These are phyloP conservation scores for Teratosphaeria nubilosa DNA, from an alignment of 2,329 filamentous ascomycete species.

Conservation along the genomic window DNA sequence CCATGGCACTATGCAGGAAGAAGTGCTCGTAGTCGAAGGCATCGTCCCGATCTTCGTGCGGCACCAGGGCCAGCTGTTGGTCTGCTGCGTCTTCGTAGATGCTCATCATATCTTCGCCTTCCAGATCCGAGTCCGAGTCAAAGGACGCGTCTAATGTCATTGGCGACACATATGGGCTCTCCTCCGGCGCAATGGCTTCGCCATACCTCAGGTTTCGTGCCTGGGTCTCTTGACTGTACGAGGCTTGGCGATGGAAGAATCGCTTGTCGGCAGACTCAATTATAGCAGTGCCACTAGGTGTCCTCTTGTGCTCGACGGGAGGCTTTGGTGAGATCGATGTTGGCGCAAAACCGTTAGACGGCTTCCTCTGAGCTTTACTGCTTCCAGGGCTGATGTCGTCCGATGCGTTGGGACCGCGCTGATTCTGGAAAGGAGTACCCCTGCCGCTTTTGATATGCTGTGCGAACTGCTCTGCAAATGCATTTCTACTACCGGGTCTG, in stretches of 20 bases:
- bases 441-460: not conserved
- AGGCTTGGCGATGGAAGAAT: slow-evolving; percentile 16
- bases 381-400: not conserved
- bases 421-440: slow-evolving; percentile 1
- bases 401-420: slow-evolving; percentile 2
- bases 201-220: not conserved
- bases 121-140: not conserved
- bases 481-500: not conserved
- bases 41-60: slow-evolving; percentile 87
- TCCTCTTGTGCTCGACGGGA: slow-evolving; percentile 12
- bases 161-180: not conserved
- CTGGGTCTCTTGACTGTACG: not conserved
- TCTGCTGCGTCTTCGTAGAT: slow-evolving; percentile 36
- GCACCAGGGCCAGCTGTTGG: slow-evolving; percentile 22
- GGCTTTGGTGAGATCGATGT: not conserved
- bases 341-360: not conserved
- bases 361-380: not conserved
- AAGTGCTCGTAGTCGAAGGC: slow-evolving; percentile 92
- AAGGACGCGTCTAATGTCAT: not conserved
- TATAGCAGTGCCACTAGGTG: slow-evolving; percentile 16
- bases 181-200: not conserved
- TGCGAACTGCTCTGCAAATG: not conserved
- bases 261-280: slow-evolving; percentile 15
- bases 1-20: slow-evolving; percentile 86
- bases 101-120: slow-evolving; percentile 22